Evolutionary conservation across 257 asterid genomes (phyloP), one percentile per base, ranked within the genome.

Genomic region (Plantago major): DNA sequence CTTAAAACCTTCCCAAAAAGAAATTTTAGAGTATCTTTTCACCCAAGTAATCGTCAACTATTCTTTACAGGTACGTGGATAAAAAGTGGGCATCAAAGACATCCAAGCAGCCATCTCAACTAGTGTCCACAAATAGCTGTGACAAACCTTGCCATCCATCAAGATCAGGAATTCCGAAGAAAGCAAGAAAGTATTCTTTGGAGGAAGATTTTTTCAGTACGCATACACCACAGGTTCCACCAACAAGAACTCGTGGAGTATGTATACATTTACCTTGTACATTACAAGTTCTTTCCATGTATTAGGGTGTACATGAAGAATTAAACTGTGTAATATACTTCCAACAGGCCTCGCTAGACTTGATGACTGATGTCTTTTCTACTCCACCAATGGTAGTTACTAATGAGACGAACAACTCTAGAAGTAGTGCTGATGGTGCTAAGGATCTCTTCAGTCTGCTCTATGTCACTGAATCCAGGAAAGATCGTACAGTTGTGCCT

Each of bases 111-210:
- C 90, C 88, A 17, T 58, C 62, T 40, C 73, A 74, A 11, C n/a
- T 49, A 55, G 76, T 65, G 30, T 46, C 40, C 50, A 69, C 60
- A 60, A 66, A 22, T 43, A 51, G 42, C 70, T 49, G 53, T 53
- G 74, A 63, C 7, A 78, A 37, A 43, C 60, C 62, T 30, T 64
- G 28, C 19, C 60, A 40, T n/a, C 62, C 68, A 33, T 64, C 73
- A 9, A 60, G 57, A 62, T 67, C 45, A 65, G 86, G 74, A 46
- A 75, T 92, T 61, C 99, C 99, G 10, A 89, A 83, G 82, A 89
- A 73, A 76, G 95, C 96, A 64, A 78, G 99, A 73, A 92, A 81
- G 71, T 84, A 92, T 74, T 92, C 99, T 55, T 48, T 92, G 72
- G 99, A 84, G 67, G 99, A 92, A 63, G 90, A 80, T n/a, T 67